phyloP scores from a whole-genome alignment of 305 asterid species.

The Striga hermonthica region DNA sequence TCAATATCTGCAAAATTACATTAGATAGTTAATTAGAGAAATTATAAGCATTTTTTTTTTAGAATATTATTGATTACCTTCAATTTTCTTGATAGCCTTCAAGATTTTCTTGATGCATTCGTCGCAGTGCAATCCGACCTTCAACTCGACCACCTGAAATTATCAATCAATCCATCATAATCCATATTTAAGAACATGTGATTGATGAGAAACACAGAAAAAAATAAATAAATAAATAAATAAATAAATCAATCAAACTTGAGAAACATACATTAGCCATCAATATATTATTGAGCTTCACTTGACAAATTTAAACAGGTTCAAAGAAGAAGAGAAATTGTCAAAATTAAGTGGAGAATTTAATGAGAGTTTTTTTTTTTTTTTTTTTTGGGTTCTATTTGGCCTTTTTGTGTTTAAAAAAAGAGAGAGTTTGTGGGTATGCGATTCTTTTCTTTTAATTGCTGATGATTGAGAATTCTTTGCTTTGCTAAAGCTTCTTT shows the following conservation, averaged over 20 bases:
- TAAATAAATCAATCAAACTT: background rate
- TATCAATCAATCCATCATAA: background rate
- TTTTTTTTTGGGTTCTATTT: too few relatives aligned
- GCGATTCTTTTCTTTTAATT: conserved; percentile 41
- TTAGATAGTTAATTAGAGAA: background rate
- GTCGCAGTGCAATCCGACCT: conserved; percentile 77
- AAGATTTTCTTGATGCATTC: conserved; percentile 87
- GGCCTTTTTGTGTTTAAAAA: conserved; percentile 29
- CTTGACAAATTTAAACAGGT: conserved; percentile 17
- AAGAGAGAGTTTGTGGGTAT: conserved; percentile 36
- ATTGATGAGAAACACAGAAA: background rate
- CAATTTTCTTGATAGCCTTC: conserved; percentile 86
- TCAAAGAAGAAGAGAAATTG: conserved; percentile 6
- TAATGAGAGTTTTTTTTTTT: background rate
- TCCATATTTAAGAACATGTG: background rate
- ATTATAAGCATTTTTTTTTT: too few relatives aligned
- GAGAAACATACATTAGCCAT: conserved; percentile 51
- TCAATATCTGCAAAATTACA: conserved; percentile 61
- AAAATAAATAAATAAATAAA: background rate
- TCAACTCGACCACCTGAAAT: conserved; percentile 71
- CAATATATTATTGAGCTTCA: background rate
- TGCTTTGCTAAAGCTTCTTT: conserved; percentile 45
- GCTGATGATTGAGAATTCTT: conserved; percentile 32
- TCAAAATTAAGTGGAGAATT: conserved; percentile 8
- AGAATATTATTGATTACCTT: conserved; percentile 42